These are phyloP conservation scores for Cladophialophora chaetospira DNA, from an alignment of 2,329 filamentous ascomycete species.

Conservation along the genomic window DNA sequence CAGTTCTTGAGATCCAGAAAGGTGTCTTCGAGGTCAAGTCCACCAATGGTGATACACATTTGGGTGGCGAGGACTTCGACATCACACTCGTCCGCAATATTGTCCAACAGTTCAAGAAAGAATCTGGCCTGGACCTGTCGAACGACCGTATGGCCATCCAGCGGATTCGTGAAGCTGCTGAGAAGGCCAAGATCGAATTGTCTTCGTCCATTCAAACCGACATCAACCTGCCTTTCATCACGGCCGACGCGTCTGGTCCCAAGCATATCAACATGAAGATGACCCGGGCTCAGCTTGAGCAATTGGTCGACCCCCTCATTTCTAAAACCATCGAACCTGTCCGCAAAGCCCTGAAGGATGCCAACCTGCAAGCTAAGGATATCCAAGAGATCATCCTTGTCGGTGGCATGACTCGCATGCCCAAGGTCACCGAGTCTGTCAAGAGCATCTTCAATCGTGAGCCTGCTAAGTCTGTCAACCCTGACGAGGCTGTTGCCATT, in stretches of 20 bases:
- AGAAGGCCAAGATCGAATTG: conserved; percentile 99
- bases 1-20: conserved; percentile 93
- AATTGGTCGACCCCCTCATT: conserved; percentile 88
- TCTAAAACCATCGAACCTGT: conserved; percentile 85
- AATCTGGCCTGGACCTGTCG: conserved; percentile 86
- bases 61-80: conserved; percentile 98
- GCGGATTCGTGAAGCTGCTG: conserved; percentile 96
- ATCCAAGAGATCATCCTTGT: conserved; percentile 98
- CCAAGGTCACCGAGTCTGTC: conserved; percentile 93
- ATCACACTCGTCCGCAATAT: conserved; percentile 92
- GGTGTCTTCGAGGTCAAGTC: conserved; percentile 99
- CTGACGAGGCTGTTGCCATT: conserved; percentile 96
- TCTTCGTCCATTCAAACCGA: conserved; percentile 94
- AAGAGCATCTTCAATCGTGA: conserved; percentile 97
- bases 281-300: conserved; percentile 87
- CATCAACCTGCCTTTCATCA: conserved; percentile 98
- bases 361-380: conserved; percentile 84
- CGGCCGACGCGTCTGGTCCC: conserved; percentile 88
- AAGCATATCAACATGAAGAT: conserved; percentile 99
- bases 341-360: conserved; percentile 95
- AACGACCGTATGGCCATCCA: conserved; percentile 97
- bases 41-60: conserved; percentile 97
- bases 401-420: conserved; percentile 99
- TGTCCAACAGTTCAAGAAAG: conserved; percentile 94
- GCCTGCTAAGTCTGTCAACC: conserved; percentile 97